phyloP scores from a whole-genome alignment of 768 basidiomycete species.

The Hygrophorus pudorinus region DNA sequence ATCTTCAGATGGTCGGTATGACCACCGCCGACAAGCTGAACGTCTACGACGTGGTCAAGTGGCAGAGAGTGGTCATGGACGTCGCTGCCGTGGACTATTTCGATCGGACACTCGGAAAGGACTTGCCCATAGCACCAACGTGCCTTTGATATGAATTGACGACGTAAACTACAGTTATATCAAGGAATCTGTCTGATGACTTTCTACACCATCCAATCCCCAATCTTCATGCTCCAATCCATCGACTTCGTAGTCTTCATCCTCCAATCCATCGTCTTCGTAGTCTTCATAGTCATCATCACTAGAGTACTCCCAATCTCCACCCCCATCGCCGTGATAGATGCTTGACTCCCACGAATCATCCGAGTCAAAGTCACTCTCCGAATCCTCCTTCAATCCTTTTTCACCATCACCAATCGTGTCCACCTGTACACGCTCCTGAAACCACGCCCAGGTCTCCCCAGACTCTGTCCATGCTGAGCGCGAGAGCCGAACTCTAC shows the following conservation, averaged over 20 bases:
- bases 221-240: background rate
- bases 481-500: too few relatives aligned
- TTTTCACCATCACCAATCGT: conserved; percentile 6
- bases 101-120: conserved; percentile 51
- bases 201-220: background rate
- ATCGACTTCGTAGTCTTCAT: background rate
- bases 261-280: background rate
- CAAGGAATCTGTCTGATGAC: background rate
- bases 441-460: too few relatives aligned
- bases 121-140: background rate
- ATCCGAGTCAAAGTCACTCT: conserved; percentile 10
- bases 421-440: too few relatives aligned
- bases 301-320: background rate
- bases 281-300: too few relatives aligned
- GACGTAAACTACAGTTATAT: background rate
- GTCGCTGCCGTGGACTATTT: conserved; percentile 72
- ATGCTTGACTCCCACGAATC: background rate
- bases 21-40: conserved; percentile 55
- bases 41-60: conserved; percentile 78
- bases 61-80: conserved; percentile 77
- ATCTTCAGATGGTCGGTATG: conserved; percentile 61
- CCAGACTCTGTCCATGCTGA: too few relatives aligned
- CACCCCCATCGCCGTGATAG: background rate
- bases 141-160: too few relatives aligned
- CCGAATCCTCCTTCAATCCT: conserved; percentile 9